Conservation (phyloP, 495 filamentous ascomycete genomes). For the Lepraria neglecta region DNA sequence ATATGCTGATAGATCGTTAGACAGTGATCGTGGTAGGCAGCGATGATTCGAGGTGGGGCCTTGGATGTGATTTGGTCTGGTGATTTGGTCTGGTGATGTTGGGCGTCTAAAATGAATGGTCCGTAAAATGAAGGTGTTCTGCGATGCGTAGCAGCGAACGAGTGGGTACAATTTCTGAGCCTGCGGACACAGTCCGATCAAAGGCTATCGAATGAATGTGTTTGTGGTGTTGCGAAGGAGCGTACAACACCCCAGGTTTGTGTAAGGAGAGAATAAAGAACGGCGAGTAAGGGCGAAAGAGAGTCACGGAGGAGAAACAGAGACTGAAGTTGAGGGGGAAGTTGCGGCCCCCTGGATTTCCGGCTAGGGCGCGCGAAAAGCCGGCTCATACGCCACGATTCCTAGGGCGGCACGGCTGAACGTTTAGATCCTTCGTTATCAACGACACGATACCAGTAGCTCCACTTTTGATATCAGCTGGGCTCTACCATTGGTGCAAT, state of each 20-base stretch:
- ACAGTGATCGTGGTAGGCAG: conserved; percentile 15
- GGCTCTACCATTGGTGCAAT: no score
- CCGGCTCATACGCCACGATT: not conserved
- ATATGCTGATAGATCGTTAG: conserved; percentile 2
- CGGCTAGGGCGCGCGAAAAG: not conserved
- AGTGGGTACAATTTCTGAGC: conserved; percentile 10
- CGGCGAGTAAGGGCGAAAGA: conserved; percentile 34
- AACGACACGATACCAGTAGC: no score
- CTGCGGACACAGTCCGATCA: conserved; percentile 27
- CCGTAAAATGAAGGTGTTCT: conserved; percentile 22
- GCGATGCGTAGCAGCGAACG: conserved; percentile 21
- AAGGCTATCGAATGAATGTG: conserved; percentile 27
- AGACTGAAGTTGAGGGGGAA: conserved; percentile 20
- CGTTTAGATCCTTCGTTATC: no score
- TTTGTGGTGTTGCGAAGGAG: conserved; percentile 34
- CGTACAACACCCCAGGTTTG: conserved; percentile 31
- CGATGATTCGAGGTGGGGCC: conserved; percentile 9
- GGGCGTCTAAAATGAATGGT: conserved; percentile 12
- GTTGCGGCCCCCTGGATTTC: conserved; percentile 3
- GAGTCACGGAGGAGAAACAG: conserved; percentile 34
- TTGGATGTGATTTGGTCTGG: conserved; percentile 13
- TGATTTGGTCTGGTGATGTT: conserved; percentile 17
- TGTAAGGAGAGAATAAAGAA: conserved; percentile 39
- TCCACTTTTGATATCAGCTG: no score
- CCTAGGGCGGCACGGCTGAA: not conserved